phyloP scores from a whole-genome alignment of 768 basidiomycete species.

The Mycena leptocephala region DNA sequence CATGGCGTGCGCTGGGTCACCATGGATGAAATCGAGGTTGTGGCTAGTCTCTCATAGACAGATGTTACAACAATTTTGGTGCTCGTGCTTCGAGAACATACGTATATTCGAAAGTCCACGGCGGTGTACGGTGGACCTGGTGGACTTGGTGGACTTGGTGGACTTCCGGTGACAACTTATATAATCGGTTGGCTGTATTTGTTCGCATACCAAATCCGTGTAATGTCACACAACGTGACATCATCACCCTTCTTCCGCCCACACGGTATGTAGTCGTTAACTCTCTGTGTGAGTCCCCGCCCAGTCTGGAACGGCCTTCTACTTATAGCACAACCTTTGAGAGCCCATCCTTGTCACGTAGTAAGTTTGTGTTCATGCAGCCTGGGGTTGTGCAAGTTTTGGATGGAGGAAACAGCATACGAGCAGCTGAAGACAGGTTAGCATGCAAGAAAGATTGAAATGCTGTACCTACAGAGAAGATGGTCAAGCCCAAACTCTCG shows the following conservation, averaged over 20 bases:
- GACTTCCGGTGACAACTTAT: not conserved
- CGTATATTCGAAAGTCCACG: not conserved
- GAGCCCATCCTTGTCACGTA: not conserved
- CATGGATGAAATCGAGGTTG: not conserved
- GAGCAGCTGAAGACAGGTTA: not conserved
- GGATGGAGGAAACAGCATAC: not conserved
- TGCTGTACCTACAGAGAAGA: not conserved
- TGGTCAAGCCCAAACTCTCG: not conserved
- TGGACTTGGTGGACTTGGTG: not conserved
- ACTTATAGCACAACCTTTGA: too few relatives aligned
- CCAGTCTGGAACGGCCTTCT: too few relatives aligned
- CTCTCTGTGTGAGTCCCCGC: too few relatives aligned
- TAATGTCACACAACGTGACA: too few relatives aligned
- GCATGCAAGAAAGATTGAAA: not conserved
- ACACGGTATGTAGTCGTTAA: too few relatives aligned
- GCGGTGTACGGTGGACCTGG: not conserved
- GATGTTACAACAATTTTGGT: too few relatives aligned
- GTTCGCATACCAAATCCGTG: too few relatives aligned
- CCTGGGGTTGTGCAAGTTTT: not conserved
- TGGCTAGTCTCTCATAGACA: too few relatives aligned
- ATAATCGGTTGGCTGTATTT: too few relatives aligned
- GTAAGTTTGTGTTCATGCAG: constrained; percentile 3
- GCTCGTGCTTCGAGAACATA: too few relatives aligned
- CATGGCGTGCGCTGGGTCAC: not conserved
- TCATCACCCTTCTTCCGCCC: too few relatives aligned